Conservation (phyloP, 805 yeast genomes). For the Ascoidea rubescens region DNA sequence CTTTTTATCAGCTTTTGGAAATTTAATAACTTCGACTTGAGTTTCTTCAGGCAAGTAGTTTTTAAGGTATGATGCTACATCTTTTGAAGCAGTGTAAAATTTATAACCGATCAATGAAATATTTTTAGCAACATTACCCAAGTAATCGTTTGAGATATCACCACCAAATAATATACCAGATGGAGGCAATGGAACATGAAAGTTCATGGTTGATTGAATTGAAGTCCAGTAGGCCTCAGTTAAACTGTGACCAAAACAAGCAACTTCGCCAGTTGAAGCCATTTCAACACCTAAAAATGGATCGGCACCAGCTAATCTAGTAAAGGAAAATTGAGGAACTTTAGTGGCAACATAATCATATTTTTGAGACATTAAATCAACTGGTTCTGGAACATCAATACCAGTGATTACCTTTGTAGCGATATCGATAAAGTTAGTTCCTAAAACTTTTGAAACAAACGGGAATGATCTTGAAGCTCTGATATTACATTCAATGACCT, state of each 20-base stretch:
- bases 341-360: constrained; percentile 88
- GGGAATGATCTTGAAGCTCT: constrained; percentile 99
- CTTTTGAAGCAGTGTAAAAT: constrained; percentile 61
- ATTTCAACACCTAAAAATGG: constrained; percentile 98
- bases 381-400: constrained; percentile 63
- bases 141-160: constrained; percentile 55
- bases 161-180: constrained; percentile 90
- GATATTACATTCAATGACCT: constrained; percentile 97
- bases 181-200: constrained; percentile 86
- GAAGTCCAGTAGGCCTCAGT: constrained; percentile 96
- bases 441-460: constrained; percentile 93
- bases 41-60: constrained; percentile 25
- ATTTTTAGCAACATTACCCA: constrained; percentile 61
- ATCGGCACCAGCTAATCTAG: constrained; percentile 98
- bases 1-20: constrained; percentile 90
- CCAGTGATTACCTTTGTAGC: constrained; percentile 81
- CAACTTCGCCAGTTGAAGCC: constrained; percentile 99
- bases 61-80: constrained; percentile 57
- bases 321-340: constrained; percentile 97
- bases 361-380: constrained; percentile 61
- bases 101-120: constrained; percentile 69
- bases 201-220: constrained; percentile 93
- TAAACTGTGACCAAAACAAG: constrained; percentile 81
- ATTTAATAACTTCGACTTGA: constrained; percentile 55
- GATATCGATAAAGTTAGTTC: constrained; percentile 86